Evolutionary conservation across 106 monocot genomes (phyloP), one percentile per base, ranked within the genome.

Genomic region (Iris macrosiphon): DNA sequence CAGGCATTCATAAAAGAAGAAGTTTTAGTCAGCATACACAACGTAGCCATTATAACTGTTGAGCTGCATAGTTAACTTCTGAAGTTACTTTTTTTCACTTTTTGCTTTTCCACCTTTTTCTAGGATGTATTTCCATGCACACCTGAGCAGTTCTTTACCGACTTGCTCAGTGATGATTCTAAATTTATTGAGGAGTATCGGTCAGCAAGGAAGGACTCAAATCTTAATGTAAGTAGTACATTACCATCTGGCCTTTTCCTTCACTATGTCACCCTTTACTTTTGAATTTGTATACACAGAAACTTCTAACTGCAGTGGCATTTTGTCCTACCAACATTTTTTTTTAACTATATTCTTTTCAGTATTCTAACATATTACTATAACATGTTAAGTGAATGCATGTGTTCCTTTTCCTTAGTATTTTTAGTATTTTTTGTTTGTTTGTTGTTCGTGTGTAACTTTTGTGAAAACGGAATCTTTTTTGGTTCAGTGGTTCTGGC

Each of bases 1-100:
- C 86, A 90, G 55, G 59, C 71, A 59, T 98, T 98, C 66, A 64
- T 98, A 42, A 90, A 90, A 72, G 96, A 98, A 38, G 90, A 98
- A 70, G 83, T 83, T 78, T 73, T 98, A 39, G 80, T 83, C 40
- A 22, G 60, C 66, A 83, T 98, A 68, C 35, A 78, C 29, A 78
- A 86, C 72, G 96, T 98, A 75, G 45, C 14, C 9, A 13, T 3
- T 26, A 0, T 27, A n/a, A 29, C 16, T 49, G 17, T 40, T 20
- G n/a, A n/a, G n/a, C 2, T 30, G 6, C 6, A 30, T 51, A 51
- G 27, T 4, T 51, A 15, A 27, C 14, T 19, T 7, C 6, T 7
- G 52, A n/a, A n/a, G 6, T 52, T n/a, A n/a, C n/a, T n/a, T 52
- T 57, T 54, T 49, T 62, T 16, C 41, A 20, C 50, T 62, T 40